These are phyloP conservation scores for Coemansia sp. DNA, from an alignment of 192 early-diverging fungal genomes.

Conservation along the genomic window DNA sequence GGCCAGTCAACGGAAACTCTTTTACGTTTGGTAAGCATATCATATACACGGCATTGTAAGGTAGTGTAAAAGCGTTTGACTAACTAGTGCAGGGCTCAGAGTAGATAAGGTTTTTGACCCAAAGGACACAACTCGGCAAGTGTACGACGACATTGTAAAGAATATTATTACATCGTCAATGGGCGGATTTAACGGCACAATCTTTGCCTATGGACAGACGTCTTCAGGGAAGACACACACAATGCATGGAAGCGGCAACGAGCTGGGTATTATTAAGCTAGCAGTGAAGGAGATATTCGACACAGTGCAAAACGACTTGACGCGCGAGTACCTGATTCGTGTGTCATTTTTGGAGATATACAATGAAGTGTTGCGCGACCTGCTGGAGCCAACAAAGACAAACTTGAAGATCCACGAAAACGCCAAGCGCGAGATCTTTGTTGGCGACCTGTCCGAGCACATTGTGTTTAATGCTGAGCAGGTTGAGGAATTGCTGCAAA, in stretches of 20 bases:
- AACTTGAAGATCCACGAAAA: constrained; percentile 90
- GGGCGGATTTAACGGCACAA: constrained; percentile 95
- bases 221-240: constrained; percentile 89
- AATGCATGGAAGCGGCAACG: constrained; percentile 64
- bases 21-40: constrained; percentile 50
- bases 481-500: constrained; percentile 72
- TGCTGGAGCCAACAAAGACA: constrained; percentile 77
- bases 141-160: constrained; percentile 56
- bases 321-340: constrained; percentile 83
- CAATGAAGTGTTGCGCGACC: constrained; percentile 89
- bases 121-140: constrained; percentile 33
- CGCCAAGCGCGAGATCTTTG: constrained; percentile 62
- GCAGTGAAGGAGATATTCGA: constrained; percentile 68
- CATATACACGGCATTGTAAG: neutral
- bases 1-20: constrained; percentile 36
- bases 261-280: constrained; percentile 69
- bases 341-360: constrained; percentile 99
- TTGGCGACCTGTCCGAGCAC: constrained; percentile 64
- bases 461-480: constrained; percentile 59
- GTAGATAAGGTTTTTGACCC: constrained; percentile 57
- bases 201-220: constrained; percentile 99
- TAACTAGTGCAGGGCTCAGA: neutral
- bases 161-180: constrained; percentile 67
- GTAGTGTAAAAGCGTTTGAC: neutral
- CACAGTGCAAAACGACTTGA: constrained; percentile 38